Evolutionary conservation across 2,329 filamentous ascomycete genomes (phyloP).

Genomic region (Neurospora sp.): DNA sequence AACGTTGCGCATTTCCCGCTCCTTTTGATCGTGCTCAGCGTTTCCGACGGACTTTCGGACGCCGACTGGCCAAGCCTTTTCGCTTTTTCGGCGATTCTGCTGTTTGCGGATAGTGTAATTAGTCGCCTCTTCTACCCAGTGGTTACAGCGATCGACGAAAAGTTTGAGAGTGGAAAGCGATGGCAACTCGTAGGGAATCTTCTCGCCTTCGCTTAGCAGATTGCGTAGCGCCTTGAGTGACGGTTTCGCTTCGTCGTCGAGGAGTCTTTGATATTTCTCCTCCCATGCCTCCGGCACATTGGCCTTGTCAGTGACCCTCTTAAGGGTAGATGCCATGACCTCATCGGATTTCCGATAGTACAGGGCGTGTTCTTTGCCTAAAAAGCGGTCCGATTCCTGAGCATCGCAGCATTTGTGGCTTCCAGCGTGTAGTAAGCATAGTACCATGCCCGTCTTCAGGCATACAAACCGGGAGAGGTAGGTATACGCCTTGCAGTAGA

Average conservation of each 20-base stretch:
- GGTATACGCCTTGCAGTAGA: conserved; percentile 83
- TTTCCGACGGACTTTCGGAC: conserved; percentile 56
- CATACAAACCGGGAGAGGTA: conserved; percentile 89
- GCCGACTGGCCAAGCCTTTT: conserved; percentile 71
- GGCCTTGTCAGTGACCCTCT: conserved; percentile 79
- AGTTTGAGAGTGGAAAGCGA: conserved; percentile 72
- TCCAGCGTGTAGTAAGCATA: conserved; percentile 78
- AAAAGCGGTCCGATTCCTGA: conserved; percentile 54
- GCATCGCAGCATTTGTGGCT: conserved; percentile 69
- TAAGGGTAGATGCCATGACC: conserved; percentile 52
- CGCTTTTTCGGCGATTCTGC: conserved; percentile 91
- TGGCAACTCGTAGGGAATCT: conserved; percentile 81
- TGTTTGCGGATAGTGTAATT: conserved; percentile 96
- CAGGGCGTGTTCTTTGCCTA: conserved; percentile 61
- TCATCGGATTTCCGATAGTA: conserved; percentile 69
- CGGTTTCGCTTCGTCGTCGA: conserved; percentile 76
- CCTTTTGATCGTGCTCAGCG: conserved; percentile 58
- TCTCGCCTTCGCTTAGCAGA: conserved; percentile 86
- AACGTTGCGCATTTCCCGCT: conserved; percentile 79
- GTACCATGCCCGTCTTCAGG: conserved; percentile 64
- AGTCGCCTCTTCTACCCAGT: conserved; percentile 95
- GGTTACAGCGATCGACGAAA: conserved; percentile 93
- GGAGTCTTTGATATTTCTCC: conserved; percentile 74
- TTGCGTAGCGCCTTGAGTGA: conserved; percentile 77
- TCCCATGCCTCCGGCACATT: conserved; percentile 80